Percentiles rank a stretch among this genome's conserved stretches.
phyloP scores from a whole-genome alignment of 805 yeast genomes.

The Starmerella geochares region DNA sequence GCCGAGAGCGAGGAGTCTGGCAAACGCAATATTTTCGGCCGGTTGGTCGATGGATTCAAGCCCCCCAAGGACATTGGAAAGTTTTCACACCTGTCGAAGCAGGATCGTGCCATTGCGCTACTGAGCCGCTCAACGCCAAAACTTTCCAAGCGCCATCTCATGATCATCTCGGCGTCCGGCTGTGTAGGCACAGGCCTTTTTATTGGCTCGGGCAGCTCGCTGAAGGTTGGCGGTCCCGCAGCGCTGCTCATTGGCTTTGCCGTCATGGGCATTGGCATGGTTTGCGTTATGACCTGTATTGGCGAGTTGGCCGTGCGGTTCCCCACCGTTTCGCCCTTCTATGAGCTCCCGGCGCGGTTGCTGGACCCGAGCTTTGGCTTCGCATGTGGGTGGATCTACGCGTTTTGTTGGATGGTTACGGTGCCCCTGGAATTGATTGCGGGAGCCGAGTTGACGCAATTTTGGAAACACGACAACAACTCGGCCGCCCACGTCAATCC shows the following conservation, averaged over 20 bases:
- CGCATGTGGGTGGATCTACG: slow-evolving; percentile 59
- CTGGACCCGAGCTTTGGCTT: slow-evolving; percentile 55
- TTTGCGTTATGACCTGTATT: slow-evolving; percentile 49
- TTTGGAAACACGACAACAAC: slow-evolving; percentile 38
- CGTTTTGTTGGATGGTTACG: slow-evolving; percentile 49
- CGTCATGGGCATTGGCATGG: slow-evolving; percentile 51
- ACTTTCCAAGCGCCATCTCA: slow-evolving; percentile 40
- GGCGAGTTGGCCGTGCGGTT: slow-evolving; percentile 60
- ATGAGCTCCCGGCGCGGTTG: slow-evolving; percentile 46
- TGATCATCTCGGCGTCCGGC: slow-evolving; percentile 75
- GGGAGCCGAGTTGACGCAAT: slow-evolving; percentile 45
- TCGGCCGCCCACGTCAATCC: slow-evolving; percentile 37
- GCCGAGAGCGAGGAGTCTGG: background rate
- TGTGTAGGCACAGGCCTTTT: slow-evolving; percentile 68
- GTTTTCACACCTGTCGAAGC: slow-evolving; percentile 18
- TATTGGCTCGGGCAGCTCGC: slow-evolving; percentile 53
- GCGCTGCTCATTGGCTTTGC: slow-evolving; percentile 49
- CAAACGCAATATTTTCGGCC: slow-evolving; percentile 12
- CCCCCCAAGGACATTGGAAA: slow-evolving; percentile 21
- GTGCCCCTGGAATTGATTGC: slow-evolving; percentile 51
- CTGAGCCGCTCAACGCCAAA: slow-evolving; percentile 37
- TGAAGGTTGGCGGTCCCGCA: slow-evolving; percentile 55
- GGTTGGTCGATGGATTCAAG: slow-evolving; percentile 29
- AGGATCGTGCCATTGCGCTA: slow-evolving; percentile 24
- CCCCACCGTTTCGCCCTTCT: slow-evolving; percentile 46